phyloP scores from a whole-genome alignment of 2,329 filamentous ascomycete species.

The Fusarium sp. region DNA sequence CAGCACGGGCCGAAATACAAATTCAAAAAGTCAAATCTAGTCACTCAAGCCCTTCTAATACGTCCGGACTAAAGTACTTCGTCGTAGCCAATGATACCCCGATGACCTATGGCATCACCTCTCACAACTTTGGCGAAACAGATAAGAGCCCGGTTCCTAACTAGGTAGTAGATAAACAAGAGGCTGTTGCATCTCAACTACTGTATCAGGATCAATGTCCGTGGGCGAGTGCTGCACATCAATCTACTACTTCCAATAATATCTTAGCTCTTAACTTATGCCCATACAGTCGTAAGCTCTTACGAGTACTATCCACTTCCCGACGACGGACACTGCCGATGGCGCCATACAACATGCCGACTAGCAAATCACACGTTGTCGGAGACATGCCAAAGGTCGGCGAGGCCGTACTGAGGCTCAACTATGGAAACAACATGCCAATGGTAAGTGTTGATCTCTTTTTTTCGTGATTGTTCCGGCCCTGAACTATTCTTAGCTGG shows the following conservation, averaged over 20 bases:
- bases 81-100: background rate
- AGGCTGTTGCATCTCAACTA: background rate
- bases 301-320: background rate
- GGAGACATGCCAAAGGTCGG: background rate
- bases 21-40: background rate
- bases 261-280: background rate
- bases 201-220: background rate
- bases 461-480: background rate
- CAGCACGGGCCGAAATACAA: background rate
- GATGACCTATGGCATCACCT: background rate
- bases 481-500: background rate
- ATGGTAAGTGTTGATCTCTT: background rate
- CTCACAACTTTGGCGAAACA: accelerated
- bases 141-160: background rate
- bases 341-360: background rate
- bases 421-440: background rate
- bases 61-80: background rate
- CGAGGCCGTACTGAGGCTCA: background rate
- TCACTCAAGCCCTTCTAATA: background rate
- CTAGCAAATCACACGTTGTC: background rate
- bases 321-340: background rate
- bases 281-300: background rate
- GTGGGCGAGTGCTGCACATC: background rate
- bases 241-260: too few species aligned
- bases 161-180: background rate